Evolutionary conservation across 768 basidiomycete genomes (phyloP).

Genomic region (Psilocybe tampanensis): DNA sequence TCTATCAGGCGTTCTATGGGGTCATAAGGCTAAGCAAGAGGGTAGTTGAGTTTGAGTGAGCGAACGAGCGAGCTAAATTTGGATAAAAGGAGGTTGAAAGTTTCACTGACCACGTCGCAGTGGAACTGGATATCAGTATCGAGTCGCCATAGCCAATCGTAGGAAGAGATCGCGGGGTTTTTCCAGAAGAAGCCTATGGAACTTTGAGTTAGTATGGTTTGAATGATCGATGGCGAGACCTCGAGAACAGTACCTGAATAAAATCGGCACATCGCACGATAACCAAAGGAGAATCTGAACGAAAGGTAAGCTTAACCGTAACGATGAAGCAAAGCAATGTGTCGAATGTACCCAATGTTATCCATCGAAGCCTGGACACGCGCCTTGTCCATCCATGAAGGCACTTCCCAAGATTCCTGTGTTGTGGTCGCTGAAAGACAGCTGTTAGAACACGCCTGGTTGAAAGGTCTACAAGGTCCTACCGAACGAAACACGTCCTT

Average conservation of each 20-base stretch:
- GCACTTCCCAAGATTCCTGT: slow-evolving; percentile 27
- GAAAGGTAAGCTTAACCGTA: neutral
- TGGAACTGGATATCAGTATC: slow-evolving; percentile 35
- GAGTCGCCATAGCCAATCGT: slow-evolving; percentile 33
- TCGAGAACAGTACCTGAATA: slow-evolving; percentile 26
- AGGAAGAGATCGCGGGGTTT: slow-evolving; percentile 26
- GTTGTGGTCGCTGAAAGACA: slow-evolving; percentile 17
- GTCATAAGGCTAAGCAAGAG: slow-evolving; percentile 28
- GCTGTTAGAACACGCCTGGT: slow-evolving; percentile 1
- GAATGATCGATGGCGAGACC: neutral
- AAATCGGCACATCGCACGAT: slow-evolving; percentile 32
- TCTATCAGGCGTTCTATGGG: slow-evolving; percentile 26
- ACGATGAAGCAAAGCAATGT: neutral
- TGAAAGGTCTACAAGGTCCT: slow-evolving; percentile 15
- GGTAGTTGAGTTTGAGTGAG: neutral
- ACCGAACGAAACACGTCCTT: slow-evolving; percentile 30
- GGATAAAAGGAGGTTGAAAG: neutral
- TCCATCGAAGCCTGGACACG: slow-evolving; percentile 24
- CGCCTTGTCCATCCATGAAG: slow-evolving; percentile 21
- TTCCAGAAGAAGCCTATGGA: slow-evolving; percentile 31
- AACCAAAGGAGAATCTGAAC: slow-evolving; percentile 27
- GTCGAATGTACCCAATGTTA: slow-evolving; percentile 22
- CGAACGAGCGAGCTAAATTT: neutral
- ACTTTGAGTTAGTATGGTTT: neutral
- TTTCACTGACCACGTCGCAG: slow-evolving; percentile 28